Evolutionary conservation across 768 basidiomycete genomes (phyloP), one percentile per base, ranked within the genome.

Genomic region (Mrakia gelida): DNA sequence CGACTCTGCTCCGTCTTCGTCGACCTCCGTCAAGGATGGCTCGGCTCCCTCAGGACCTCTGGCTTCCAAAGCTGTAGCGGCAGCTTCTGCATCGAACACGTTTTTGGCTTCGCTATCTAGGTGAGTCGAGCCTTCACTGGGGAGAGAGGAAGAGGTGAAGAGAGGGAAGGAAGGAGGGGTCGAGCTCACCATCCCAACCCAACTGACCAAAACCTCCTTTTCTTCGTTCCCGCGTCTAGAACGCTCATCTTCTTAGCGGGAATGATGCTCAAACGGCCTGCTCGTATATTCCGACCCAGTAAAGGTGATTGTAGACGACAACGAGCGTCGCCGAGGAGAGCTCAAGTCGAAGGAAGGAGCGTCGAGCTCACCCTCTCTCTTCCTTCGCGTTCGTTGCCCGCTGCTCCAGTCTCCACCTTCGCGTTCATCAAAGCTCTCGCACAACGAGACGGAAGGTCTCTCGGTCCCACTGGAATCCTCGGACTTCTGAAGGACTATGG

Each of bases 241-340:
- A 78, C 77, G 1, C 32, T 70, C 32, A 34, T 78, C 26, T 78
- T 78, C 59, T 28, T 74, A 16, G 43, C 43, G 3, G 77, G 73
- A 16, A 78, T 78, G 77, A 75, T 78, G 73, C 67, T 78, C 59
- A 78, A 78, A 52, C 30, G 77, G 10, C 77, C 77, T 6, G 59
- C 71, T 3, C 41, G 77, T 15, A 73, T 78, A 1, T 78, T 78
- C 11, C 16, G 77, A 54, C 77, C 77, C 0, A 74, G 72, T 2
- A 73, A 73, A 41, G 70, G 77, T 73, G 23, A 43, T 62, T 63
- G 41, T 63, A 43, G 30, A 23, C 6, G 38, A 38, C 38, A 3
- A 38, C 0, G 28, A 62, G 9, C 68, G 8, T 23, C 34, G 15
- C 23, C 8, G 45, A 26, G 13, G 38, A 7, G 13, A 52, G 4